These are phyloP conservation scores for Cystofilobasidium ferigula DNA, from an alignment of 768 basidiomycete species.

Conservation along the genomic window DNA sequence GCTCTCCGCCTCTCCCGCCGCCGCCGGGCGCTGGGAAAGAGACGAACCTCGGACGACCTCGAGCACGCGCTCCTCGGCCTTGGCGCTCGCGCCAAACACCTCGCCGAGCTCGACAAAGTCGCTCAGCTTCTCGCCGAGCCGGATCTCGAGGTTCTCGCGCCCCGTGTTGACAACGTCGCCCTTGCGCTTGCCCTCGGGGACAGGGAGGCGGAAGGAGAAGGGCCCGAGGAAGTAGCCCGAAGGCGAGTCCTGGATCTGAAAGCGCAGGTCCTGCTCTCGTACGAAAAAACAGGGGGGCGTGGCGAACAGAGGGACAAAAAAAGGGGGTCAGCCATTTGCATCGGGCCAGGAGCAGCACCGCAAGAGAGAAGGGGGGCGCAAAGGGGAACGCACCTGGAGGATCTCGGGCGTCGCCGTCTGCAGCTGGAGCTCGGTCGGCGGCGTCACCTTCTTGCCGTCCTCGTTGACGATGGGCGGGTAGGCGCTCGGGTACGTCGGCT, in stretches of 20 bases:
- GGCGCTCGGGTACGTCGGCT: slow-evolving; percentile 14
- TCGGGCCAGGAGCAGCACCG: not conserved
- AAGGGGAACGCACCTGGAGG: not conserved
- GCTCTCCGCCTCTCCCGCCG: too few species aligned
- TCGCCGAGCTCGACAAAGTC: slow-evolving; percentile 41
- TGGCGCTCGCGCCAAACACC: slow-evolving; percentile 34
- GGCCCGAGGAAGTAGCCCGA: slow-evolving; percentile 43
- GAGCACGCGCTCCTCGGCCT: slow-evolving; percentile 35
- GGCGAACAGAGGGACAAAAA: too few species aligned
- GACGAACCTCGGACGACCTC: slow-evolving; percentile 40
- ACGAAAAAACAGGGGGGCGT: not conserved
- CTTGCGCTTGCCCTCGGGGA: slow-evolving; percentile 22
- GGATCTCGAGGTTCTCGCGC: slow-evolving; percentile 32
- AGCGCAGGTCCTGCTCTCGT: slow-evolving; percentile 38
- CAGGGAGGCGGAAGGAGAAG: slow-evolving; percentile 37
- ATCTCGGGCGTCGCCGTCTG: slow-evolving; percentile 36
- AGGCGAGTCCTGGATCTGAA: slow-evolving; percentile 38
- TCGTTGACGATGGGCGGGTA: slow-evolving; percentile 12
- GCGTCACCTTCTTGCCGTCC: slow-evolving; percentile 7
- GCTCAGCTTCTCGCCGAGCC: slow-evolving; percentile 37
- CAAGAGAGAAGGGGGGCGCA: not conserved
- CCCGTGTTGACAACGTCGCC: slow-evolving; percentile 32
- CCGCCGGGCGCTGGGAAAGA: too few species aligned
- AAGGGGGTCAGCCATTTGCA: not conserved
- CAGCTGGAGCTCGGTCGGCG: slow-evolving; percentile 28